Evolutionary conservation across 2,329 filamentous ascomycete genomes (phyloP), one percentile per base, ranked within the genome.

Genomic region (Penicillium griseofulvum): DNA sequence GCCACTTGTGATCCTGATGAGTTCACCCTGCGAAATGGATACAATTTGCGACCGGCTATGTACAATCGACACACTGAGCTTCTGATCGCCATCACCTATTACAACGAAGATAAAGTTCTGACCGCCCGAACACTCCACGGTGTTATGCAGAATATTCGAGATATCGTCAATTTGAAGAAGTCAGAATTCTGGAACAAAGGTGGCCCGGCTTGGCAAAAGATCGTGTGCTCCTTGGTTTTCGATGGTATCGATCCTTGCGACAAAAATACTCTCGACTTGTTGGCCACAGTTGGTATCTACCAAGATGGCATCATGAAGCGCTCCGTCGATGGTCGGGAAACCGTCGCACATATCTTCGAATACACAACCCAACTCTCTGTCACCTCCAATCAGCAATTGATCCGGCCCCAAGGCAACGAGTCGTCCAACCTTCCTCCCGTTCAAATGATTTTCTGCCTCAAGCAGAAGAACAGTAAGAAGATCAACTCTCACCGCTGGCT

Each of bases 131-230:
- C 94, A 1, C 81, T 97, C 52, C 93, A 97, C 75, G 90, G 92
- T 80, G 91, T 96, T 46, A 97, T 97, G 93, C 91, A 96, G 75
- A 97, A 97, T 74, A 93, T 97, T 67, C 88, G 92, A 58, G 93
- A 97, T 70, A 97, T 97, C 72, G 92, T 97, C 70, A 97, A 96
- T 77, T 82, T 97, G 63, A 97, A 97, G 78, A 97, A 95, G 79
- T 96, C 93, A 19, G 92, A 94, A 67, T 97, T 97, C 81, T 97
- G 93, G 93, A 96, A 97, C 80, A 95, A 96, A 79, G 93, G 93
- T 66, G 93, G 93, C 50, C 93, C 93, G 11, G 93, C 93, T 52
- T 97, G 93, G 93, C 93, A 97, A 74, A 97, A 97, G 80, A 97
- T 97, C 70, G 93, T 97, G 31, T 91, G 96, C 57, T 93, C 89